Percentiles rank a stretch among this genome's conserved stretches.
These are phyloP conservation scores for Metschnikowia baotianmanensis DNA, from an alignment of 805 yeast genomes.

Conservation along the genomic window DNA sequence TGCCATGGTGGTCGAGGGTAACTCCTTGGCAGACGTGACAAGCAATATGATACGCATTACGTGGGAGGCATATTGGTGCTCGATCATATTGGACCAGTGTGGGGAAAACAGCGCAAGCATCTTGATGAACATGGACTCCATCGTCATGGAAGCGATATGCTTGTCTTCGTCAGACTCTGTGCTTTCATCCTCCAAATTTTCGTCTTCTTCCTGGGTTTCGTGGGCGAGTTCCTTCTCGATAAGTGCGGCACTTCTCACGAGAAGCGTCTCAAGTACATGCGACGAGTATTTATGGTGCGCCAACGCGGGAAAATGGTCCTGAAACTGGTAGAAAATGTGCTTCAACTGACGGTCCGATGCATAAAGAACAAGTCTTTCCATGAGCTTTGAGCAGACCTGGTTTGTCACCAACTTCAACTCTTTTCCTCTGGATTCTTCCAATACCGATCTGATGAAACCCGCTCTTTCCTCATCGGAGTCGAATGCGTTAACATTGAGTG, in stretches of 20 bases:
- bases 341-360: conserved; percentile 67
- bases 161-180: conserved; percentile 27
- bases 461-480: conserved; percentile 67
- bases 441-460: conserved; percentile 71
- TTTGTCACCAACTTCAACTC: conserved; percentile 90
- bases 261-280: conserved; percentile 85
- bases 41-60: conserved; percentile 71
- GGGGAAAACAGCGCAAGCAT: conserved; percentile 70
- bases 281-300: conserved; percentile 89
- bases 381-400: conserved; percentile 88
- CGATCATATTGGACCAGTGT: conserved; percentile 54
- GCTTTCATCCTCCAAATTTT: conserved; percentile 22
- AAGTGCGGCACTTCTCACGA: conserved; percentile 70
- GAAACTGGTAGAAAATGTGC: conserved; percentile 61
- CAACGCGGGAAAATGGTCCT: conserved; percentile 71
- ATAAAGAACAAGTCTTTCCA: conserved; percentile 78
- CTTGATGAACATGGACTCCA: conserved; percentile 63
- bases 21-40: conserved; percentile 70
- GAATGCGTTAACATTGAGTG: conserved; percentile 77
- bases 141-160: conserved; percentile 42
- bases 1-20: conserved; percentile 69
- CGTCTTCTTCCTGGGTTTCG: conserved; percentile 31
- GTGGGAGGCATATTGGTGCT: conserved; percentile 86
- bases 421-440: conserved; percentile 84
- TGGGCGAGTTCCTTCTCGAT: conserved; percentile 67